Evolutionary conservation across 2,329 filamentous ascomycete genomes (phyloP), one percentile per base, ranked within the genome.

Genomic region (Epichloe gansuensis): DNA sequence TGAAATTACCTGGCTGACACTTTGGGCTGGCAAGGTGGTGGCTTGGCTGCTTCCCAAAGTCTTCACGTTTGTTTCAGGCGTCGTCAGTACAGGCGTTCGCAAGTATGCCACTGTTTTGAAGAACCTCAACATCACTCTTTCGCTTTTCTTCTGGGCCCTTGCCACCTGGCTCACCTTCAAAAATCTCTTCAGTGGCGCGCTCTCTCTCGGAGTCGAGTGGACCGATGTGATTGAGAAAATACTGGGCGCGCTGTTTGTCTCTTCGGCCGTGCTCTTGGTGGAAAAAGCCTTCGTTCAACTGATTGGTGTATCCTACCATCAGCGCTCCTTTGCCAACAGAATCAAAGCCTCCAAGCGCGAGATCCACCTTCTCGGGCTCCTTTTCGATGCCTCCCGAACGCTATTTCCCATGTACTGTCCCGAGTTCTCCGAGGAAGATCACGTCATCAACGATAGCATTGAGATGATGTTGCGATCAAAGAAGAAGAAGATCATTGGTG

Each of bases 271-370:
- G 17, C 82, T 87, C 54, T 75, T 91, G 15, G 80, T 72, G n/a
- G 87, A 93, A 67, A 89, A 88, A 67, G 73, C 84, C 53, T 74
- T 91, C 56, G 83, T 93, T 36, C 87, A 91, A 67, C 74, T 91
- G 54, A 89, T 93, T 64, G 87, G 85, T 62, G 86, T 93, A 65
- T 85, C 84, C 55, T 93, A 93, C 65, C 87, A 93, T 66, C 83
- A 88, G 61, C 82, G 88, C 58, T 89, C 89, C 46, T 93, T 93
- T 67, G 82, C 86, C 60, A 80, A 81, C 57, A 75, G 81, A 49
- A 97, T 98, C 74, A 87, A 88, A 66, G 84, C 89, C 42, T 95
- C 89, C 25, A 97, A 98, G 73, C 84, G 81, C 52, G 87, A 91
- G 58, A 79, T 97, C 47, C 78, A 81, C 62, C 78, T 97, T 2